Conservation (phyloP, 208 protist species). For the Leishmania guyanensis region DNA sequence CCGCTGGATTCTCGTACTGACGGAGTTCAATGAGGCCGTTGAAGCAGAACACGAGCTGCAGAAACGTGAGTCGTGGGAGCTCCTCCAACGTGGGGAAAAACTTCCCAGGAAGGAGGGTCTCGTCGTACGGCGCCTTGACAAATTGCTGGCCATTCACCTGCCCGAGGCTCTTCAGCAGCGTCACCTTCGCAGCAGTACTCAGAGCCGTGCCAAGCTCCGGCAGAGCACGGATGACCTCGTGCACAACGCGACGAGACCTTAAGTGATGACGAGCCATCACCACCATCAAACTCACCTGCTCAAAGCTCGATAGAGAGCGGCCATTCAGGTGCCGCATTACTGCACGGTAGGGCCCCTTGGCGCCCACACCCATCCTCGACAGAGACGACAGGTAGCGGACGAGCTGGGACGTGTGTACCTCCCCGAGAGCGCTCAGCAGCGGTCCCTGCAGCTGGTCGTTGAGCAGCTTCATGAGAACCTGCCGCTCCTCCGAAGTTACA, state of each 20-base stretch:
- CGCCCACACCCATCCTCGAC: constrained; percentile 50
- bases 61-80: constrained; percentile 31
- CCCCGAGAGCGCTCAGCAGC: constrained; percentile 4
- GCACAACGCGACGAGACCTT: constrained; percentile 34
- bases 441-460: constrained; percentile 13
- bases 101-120: constrained; percentile 18
- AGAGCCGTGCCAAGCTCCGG: constrained; percentile 26
- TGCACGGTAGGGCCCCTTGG: constrained; percentile 40
- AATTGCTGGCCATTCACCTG: constrained; percentile 48
- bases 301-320: constrained; percentile 44
- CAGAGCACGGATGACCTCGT: constrained; percentile 35
- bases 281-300: constrained; percentile 45
- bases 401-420: constrained; percentile 40
- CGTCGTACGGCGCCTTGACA: constrained; percentile 37
- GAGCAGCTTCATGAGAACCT: constrained; percentile 10
- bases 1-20: constrained; percentile 49
- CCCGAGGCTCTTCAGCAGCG: constrained; percentile 59
- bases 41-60: constrained; percentile 57
- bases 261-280: constrained; percentile 66
- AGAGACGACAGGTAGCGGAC: constrained; percentile 62
- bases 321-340: constrained; percentile 40
- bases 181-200: constrained; percentile 36
- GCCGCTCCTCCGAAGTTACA: constrained; percentile 1
- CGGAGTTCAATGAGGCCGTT: constrained; percentile 55
- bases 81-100: constrained; percentile 45